Evolutionary conservation across 345 rosid genomes (phyloP), one percentile per base, ranked within the genome.

Genomic region (Chamaenerion angustifolium): DNA sequence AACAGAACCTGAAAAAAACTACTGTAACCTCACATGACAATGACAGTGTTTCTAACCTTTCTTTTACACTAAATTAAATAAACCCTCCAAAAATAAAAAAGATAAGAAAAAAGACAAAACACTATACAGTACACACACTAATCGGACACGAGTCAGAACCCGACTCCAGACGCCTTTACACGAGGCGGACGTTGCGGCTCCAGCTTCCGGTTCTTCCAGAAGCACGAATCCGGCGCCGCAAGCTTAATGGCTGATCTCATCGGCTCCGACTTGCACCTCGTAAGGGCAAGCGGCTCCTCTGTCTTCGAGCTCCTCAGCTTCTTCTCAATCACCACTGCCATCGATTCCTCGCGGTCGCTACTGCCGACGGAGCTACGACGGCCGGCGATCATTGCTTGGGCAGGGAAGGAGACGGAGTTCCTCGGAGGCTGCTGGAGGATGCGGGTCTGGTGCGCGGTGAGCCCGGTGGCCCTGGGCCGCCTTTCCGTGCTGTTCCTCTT

Each of bases 261-360:
- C 40, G 97, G 97, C 73, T 85, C 98, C 4, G 98, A 90, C 77
- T 83, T 90, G 68, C 98, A 90, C 54, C 98, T 85, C 2, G 74
- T 81, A 11, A 90, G 68, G 53, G 63, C 77, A 12, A 78, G 77
- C 43, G 90, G 85, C 76, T 83, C 94, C 43, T 63, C 70, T 4
- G 59, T 76, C 73, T 65, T 76, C 60, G 62, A 70, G 6, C 76
- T 76, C 21, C 62, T 71, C 54, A 72, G 63, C 65, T 71, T 83
- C 67, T 79, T 76, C 68, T 68, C 88, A 12, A 71, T 61, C 56
- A 71, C 64, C 1, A 64, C 56, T 16, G 75, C 71, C 61, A 64
- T 71, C 1, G 82, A 68, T 48, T 68, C 67, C 0, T 67, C 55
- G 55, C 66, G 1, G 8, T 31, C 37, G 37, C 6, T 7, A 7